Evolutionary conservation across 1,139 yeast genomes (phyloP).

Genomic region (Geotrichum europaeum): DNA sequence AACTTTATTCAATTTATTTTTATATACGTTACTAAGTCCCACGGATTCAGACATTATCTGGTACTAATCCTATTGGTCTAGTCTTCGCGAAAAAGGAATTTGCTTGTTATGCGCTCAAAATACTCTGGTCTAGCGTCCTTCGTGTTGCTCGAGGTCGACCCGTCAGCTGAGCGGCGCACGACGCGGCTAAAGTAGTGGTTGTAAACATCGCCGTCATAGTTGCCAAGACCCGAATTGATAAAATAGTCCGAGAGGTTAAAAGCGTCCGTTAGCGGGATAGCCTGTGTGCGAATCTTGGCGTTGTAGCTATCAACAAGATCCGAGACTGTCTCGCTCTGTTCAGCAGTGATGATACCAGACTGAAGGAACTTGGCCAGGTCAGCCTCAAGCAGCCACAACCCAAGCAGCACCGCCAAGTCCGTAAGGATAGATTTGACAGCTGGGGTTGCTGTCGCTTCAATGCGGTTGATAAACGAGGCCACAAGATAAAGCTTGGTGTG

Average conservation of each 20-base stretch:
- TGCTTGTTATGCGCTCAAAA: background rate
- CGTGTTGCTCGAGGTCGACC: background rate
- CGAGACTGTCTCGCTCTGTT: slow-evolving; percentile 34
- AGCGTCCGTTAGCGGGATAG: slow-evolving; percentile 77
- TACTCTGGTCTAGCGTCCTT: background rate
- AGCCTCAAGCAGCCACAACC: slow-evolving; percentile 65
- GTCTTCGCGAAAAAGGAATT: background rate
- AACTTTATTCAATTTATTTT: too few relatives aligned
- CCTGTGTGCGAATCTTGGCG: slow-evolving; percentile 50
- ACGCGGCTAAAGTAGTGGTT: slow-evolving; percentile 54
- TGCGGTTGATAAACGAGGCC: slow-evolving; percentile 30
- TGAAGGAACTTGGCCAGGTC: slow-evolving; percentile 75
- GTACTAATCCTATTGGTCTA: background rate
- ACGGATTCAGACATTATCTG: too few relatives aligned
- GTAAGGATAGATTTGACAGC: slow-evolving; percentile 38
- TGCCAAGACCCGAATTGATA: slow-evolving; percentile 81
- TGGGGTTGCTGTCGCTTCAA: slow-evolving; percentile 21
- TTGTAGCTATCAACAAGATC: slow-evolving; percentile 35
- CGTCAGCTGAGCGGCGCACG: slow-evolving; percentile 21
- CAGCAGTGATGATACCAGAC: slow-evolving; percentile 44
- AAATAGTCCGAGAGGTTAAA: slow-evolving; percentile 81
- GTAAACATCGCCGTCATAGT: slow-evolving; percentile 80
- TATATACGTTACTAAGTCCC: too few relatives aligned
- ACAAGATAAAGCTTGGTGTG: slow-evolving; percentile 33
- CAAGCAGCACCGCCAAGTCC: slow-evolving; percentile 53